Evolutionary conservation across 331 rosid genomes (phyloP), one percentile per base, ranked within the genome.

Genomic region (Acacia pycnantha): DNA sequence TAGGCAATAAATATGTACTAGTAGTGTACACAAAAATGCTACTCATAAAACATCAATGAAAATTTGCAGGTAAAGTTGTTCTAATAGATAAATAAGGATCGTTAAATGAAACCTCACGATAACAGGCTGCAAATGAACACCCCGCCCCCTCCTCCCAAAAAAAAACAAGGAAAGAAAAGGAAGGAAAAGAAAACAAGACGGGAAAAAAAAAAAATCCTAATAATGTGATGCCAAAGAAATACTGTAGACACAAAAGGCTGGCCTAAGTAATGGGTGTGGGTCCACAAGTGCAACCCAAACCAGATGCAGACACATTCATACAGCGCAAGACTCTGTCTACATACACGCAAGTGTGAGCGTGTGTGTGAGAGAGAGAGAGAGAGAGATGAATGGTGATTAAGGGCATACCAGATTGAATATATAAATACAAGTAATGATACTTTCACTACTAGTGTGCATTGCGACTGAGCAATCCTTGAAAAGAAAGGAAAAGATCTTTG

Each of bases 391-490:
- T 33, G 70, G 81, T 56, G 73, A 50, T 50, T 22, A 62, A 41
- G 67, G 64, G 83, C 82, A 44, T 88, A 91, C 90, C 86, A 56
- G 79, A 82, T 79, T 82, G 58, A 77, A 43, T 26, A 41, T 73
- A 65, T 46, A 77, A 69, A 82, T 76, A 79, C 77, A 71, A 41
- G 85, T 58, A 88, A 84, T 78, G 83, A 43, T 82, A 44, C 46
- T 73, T 77, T 81, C 73, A 62, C 81, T 73, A 50, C 89, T 93
- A 91, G 59, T 87, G 97, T 69, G 84, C 82, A 77, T 92, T 96
- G 73, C 98, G 97, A 80, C 83, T 92, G 66, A 96, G 95, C 89
- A 96, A 83, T 81, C 97, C 98, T 86, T 96, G 99, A 83, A 96
- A 96, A 78, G 93, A 93, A 68, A 91, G 83, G 82, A 88, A 96